Evolutionary conservation across 1,284 basidiomycete genomes (phyloP).

Genomic region (Apiotrichum brassicae): DNA sequence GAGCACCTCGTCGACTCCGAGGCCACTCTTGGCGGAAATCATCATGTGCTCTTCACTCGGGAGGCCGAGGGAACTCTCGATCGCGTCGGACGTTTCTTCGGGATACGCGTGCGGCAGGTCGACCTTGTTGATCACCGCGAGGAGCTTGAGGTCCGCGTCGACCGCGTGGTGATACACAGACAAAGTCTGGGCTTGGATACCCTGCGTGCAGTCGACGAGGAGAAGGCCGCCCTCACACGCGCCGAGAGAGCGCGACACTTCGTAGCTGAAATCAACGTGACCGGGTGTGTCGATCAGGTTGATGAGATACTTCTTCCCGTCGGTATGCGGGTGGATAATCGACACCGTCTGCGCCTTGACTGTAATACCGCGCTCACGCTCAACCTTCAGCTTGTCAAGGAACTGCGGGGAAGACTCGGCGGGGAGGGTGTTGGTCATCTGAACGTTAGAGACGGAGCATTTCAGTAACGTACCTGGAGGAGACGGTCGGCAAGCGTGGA

Average conservation of each 20-base stretch:
- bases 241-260: slow-evolving; percentile 84
- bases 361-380: slow-evolving; percentile 59
- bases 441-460: too few relatives aligned
- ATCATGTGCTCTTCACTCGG: slow-evolving; percentile 63
- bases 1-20: slow-evolving; percentile 65
- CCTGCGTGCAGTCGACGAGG: slow-evolving; percentile 86
- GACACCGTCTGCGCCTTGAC: slow-evolving; percentile 91
- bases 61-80: slow-evolving; percentile 73
- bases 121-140: slow-evolving; percentile 95
- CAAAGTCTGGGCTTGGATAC: slow-evolving; percentile 94
- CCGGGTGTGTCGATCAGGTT: slow-evolving; percentile 98
- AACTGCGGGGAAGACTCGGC: slow-evolving; percentile 65
- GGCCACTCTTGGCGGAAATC: slow-evolving; percentile 90
- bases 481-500: slow-evolving; percentile 81
- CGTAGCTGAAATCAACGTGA: slow-evolving; percentile 95
- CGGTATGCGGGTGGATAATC: slow-evolving; percentile 66
- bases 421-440: slow-evolving; percentile 83
- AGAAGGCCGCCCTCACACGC: slow-evolving; percentile 91
- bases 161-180: slow-evolving; percentile 87
- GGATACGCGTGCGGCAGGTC: slow-evolving; percentile 82
- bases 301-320: slow-evolving; percentile 63
- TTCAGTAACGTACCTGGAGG: slow-evolving; percentile 62
- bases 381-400: slow-evolving; percentile 92
- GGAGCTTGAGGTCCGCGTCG: slow-evolving; percentile 73
- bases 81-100: slow-evolving; percentile 68